Evolutionary conservation across 2,329 filamentous ascomycete genomes (phyloP).

Genomic region (Setomelanomma holmii): DNA sequence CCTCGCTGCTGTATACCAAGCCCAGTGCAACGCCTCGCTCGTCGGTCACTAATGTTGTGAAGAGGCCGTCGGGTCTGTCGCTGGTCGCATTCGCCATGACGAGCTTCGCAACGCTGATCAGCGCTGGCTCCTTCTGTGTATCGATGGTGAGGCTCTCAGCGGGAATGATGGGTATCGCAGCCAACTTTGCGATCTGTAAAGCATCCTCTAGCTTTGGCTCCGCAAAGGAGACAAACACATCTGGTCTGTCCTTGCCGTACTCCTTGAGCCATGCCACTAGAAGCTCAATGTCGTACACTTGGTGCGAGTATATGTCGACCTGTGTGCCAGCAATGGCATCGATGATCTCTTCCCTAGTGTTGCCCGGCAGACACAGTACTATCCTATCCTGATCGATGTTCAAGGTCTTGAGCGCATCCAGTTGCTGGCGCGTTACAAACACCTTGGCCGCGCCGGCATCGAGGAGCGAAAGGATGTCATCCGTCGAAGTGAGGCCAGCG

Average conservation of each 20-base stretch:
- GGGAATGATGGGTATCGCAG: conserved; percentile 74
- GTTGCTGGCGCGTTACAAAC: conserved; percentile 76
- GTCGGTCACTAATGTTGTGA: conserved; percentile 90
- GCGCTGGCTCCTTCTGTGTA: conserved; percentile 62
- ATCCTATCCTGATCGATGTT: conserved; percentile 64
- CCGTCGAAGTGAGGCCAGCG: conserved; percentile 69
- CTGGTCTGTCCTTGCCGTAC: conserved; percentile 57
- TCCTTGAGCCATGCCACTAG: conserved; percentile 56
- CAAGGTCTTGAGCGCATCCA: conserved; percentile 62
- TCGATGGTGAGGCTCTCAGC: conserved; percentile 73
- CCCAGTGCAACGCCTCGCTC: conserved; percentile 85
- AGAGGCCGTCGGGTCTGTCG: conserved; percentile 82
- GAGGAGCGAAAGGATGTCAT: conserved; percentile 80
- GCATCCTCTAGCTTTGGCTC: conserved; percentile 50
- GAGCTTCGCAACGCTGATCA: conserved; percentile 73
- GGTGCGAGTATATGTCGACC: conserved; percentile 55
- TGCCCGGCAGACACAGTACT: conserved; percentile 60
- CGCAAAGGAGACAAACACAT: conserved; percentile 60
- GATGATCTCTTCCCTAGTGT: conserved; percentile 51
- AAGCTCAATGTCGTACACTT: conserved; percentile 52
- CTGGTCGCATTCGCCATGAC: conserved; percentile 78
- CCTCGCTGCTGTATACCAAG: conserved; percentile 90
- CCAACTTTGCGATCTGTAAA: conserved; percentile 52
- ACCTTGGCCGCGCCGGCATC: conserved; percentile 85
- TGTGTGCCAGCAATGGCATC: conserved; percentile 50